Evolutionary conservation across 1,284 basidiomycete genomes (phyloP).

Genomic region (Ceratobasidium theobromae): DNA sequence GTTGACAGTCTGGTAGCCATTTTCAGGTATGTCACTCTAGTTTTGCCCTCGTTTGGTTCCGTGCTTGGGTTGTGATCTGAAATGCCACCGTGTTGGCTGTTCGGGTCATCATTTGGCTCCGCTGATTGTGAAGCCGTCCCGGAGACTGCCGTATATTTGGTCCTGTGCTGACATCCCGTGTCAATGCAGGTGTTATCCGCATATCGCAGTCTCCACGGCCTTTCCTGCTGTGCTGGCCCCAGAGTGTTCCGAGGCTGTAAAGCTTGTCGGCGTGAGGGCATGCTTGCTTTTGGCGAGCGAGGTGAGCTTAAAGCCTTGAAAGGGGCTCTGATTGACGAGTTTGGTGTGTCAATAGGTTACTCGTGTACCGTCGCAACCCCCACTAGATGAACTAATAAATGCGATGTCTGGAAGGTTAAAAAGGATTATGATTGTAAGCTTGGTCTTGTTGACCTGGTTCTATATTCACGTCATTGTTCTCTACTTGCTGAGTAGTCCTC

Average conservation of each 20-base stretch:
- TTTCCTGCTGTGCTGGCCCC: constrained; percentile 68
- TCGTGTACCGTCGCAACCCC: constrained; percentile 60
- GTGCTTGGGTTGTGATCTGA: not conserved
- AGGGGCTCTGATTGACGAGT: constrained; percentile 12
- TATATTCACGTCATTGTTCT: not conserved
- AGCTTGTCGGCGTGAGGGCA: constrained; percentile 74
- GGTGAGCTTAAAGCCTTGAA: constrained; percentile 30
- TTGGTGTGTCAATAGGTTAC: constrained; percentile 47
- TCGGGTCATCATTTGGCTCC: too few species aligned
- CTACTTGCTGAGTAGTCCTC: constrained; percentile 28
- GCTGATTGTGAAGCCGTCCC: too few species aligned
- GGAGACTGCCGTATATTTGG: too few species aligned
- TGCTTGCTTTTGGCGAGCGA: constrained; percentile 53
- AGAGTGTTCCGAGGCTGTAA: constrained; percentile 75
- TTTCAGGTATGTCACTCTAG: constrained; percentile 40
- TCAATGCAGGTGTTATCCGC: constrained; percentile 42
- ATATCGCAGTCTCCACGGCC: constrained; percentile 59
- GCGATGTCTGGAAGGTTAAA: constrained; percentile 23
- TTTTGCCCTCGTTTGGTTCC: not conserved
- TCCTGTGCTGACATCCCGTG: not conserved
- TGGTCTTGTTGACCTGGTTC: not conserved
- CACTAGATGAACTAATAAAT: constrained; percentile 42
- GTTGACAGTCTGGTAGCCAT: constrained; percentile 72
- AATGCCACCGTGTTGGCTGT: not conserved
- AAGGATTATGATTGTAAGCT: constrained; percentile 28